A percentile compares a stretch with the other conserved stretches of the same genome.
Conservation (phyloP, 345 rosid genomes). For the Aquilaria yunnanensis region DNA sequence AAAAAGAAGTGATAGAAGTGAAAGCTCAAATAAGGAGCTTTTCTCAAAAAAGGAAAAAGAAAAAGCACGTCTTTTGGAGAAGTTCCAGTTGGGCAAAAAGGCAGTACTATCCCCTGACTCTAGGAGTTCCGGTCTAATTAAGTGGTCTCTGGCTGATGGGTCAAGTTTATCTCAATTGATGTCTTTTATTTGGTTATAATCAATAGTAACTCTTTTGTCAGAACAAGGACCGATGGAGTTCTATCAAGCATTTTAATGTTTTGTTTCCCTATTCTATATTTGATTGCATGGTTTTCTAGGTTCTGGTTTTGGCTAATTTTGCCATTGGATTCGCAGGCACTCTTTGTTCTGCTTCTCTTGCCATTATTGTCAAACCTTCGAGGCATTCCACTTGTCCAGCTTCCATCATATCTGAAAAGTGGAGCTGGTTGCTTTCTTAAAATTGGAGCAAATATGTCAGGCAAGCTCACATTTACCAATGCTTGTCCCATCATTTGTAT, state of each 20-base stretch:
- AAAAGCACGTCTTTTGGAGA: too few species aligned
- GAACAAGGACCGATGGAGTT: neutral
- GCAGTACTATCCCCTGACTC: too few species aligned
- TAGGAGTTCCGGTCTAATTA: too few species aligned
- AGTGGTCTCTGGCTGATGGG: too few species aligned
- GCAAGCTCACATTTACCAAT: slow-evolving; percentile 27
- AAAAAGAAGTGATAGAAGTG: too few species aligned
- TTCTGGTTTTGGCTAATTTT: neutral
- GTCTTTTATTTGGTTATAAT: too few species aligned
- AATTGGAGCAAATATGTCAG: slow-evolving; percentile 41
- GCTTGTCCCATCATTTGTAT: neutral
- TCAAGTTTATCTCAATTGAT: too few species aligned
- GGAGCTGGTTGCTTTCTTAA: slow-evolving; percentile 86
- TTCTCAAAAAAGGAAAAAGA: too few species aligned
- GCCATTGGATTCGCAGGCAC: slow-evolving; percentile 49
- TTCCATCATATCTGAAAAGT: slow-evolving; percentile 60
- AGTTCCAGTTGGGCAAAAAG: too few species aligned
- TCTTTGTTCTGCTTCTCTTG: slow-evolving; percentile 65
- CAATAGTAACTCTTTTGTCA: too few species aligned
- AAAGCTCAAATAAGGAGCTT: too few species aligned
- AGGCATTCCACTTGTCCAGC: slow-evolving; percentile 66
- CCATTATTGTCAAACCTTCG: slow-evolving; percentile 78
- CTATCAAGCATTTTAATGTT: neutral
- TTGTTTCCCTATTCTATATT: neutral
- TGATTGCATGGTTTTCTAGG: neutral